Evolutionary conservation across 257 asterid species (phyloP).

Genomic region (Capsicum baccatum): DNA sequence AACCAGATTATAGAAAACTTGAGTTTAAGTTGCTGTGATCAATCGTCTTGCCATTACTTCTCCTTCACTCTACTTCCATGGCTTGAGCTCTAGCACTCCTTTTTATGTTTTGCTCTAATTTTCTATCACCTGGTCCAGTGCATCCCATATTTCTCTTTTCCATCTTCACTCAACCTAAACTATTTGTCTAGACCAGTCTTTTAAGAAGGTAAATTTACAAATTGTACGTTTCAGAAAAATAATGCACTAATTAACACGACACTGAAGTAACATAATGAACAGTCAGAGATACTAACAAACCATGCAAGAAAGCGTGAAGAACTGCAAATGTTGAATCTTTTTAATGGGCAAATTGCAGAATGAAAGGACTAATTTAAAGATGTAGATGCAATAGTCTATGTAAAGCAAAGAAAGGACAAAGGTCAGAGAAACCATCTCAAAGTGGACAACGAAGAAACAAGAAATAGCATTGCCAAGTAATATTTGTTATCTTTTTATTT

Average conservation of each 20-base stretch:
- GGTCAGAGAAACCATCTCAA: not conserved
- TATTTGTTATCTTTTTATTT: not conserved
- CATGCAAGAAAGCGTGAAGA: not conserved
- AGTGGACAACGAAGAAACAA: conserved; percentile 16
- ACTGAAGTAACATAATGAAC: conserved; percentile 12
- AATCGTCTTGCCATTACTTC: not conserved
- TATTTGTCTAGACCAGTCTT: not conserved
- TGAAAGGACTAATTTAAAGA: not conserved
- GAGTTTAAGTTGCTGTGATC: conserved; percentile 8
- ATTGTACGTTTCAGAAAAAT: not conserved
- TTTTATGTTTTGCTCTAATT: not conserved
- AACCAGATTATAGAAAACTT: not conserved
- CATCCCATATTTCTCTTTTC: conserved; percentile 3
- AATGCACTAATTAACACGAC: not conserved
- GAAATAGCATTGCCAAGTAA: not conserved
- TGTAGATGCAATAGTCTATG: not conserved
- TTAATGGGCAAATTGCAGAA: not conserved
- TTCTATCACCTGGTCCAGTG: not conserved
- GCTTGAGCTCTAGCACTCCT: not conserved
- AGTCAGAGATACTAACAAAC: not conserved
- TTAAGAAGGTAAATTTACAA: conserved; percentile 14
- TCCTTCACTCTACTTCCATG: not conserved
- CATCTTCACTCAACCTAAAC: conserved; percentile 23
- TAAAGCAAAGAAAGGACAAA: conserved; percentile 9
- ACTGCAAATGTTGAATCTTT: not conserved